These are phyloP conservation scores for Pythium rishiriense DNA, from an alignment of 352 stramenopile genomes.

Conservation along the genomic window DNA sequence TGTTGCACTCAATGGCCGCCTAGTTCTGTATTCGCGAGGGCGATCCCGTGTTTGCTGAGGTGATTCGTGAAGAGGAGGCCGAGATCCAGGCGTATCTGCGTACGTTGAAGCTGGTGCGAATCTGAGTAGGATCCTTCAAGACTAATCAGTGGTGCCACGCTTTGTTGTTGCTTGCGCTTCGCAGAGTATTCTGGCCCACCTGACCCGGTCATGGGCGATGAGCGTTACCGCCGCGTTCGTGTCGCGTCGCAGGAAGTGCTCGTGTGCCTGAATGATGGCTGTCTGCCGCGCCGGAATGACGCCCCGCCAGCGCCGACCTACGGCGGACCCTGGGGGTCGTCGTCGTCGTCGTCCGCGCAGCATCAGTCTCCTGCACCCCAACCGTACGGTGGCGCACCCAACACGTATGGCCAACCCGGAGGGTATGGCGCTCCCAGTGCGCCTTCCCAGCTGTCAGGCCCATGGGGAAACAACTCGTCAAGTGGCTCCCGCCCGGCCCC, in stretches of 20 bases:
- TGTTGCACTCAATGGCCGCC: slow-evolving; percentile 13
- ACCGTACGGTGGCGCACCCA: slow-evolving; percentile 9
- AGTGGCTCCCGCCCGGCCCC: slow-evolving; percentile 40
- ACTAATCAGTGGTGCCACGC: slow-evolving; percentile 5
- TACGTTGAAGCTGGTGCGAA: slow-evolving; percentile 34
- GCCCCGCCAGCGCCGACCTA: slow-evolving; percentile 26
- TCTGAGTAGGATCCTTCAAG: slow-evolving; percentile 3
- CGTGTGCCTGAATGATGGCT: slow-evolving; percentile 76
- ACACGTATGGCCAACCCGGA: slow-evolving; percentile 23
- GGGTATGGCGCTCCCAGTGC: slow-evolving; percentile 13
- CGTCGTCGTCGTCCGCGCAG: slow-evolving; percentile 3
- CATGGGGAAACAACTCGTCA: slow-evolving; percentile 42
- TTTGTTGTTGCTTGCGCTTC: neutral
- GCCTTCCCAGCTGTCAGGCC: slow-evolving; percentile 13
- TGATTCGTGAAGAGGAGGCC: slow-evolving; percentile 68
- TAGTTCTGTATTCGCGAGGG: slow-evolving; percentile 82
- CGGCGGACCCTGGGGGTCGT: slow-evolving; percentile 12
- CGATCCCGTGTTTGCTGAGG: slow-evolving; percentile 53
- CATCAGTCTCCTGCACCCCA: neutral
- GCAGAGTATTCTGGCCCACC: slow-evolving; percentile 74
- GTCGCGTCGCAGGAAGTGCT: slow-evolving; percentile 78
- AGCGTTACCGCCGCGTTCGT: slow-evolving; percentile 84
- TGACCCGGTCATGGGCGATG: slow-evolving; percentile 78
- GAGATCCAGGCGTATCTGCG: slow-evolving; percentile 71
- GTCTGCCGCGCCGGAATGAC: slow-evolving; percentile 53